phyloP scores from a whole-genome alignment of 176 grass and related monocot genomes.

The Musa schizocarpa region DNA sequence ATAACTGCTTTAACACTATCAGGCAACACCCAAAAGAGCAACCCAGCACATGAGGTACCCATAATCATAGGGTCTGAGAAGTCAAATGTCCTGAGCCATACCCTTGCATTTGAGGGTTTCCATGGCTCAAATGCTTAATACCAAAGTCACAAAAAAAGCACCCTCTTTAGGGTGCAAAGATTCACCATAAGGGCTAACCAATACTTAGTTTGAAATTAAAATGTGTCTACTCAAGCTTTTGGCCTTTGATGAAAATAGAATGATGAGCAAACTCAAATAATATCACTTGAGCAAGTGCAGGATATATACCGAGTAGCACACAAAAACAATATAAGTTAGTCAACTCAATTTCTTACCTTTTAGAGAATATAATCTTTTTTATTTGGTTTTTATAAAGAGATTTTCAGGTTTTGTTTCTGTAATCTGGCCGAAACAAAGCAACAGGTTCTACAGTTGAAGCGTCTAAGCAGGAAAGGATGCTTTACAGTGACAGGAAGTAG shows the following conservation, averaged over 20 bases:
- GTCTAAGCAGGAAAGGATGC: too few relatives aligned
- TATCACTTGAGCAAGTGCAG: neutral
- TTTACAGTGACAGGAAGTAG: too few relatives aligned
- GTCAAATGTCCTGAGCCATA: neutral
- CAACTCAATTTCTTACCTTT: too few relatives aligned
- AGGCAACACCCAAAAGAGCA: neutral
- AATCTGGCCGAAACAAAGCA: too few relatives aligned
- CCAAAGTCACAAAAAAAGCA: neutral
- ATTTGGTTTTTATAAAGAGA: too few relatives aligned
- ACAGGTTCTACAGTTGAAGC: too few relatives aligned
- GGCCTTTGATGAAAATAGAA: too few relatives aligned
- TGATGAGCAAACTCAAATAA: neutral
- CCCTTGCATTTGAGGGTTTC: neutral
- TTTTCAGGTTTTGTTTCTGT: too few relatives aligned
- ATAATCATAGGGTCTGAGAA: neutral
- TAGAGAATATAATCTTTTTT: too few relatives aligned
- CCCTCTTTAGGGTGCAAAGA: neutral
- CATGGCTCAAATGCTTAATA: neutral
- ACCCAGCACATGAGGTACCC: neutral
- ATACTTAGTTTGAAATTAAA: neutral
- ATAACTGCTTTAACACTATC: too few relatives aligned
- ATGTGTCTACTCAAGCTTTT: neutral
- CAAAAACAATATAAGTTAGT: too few relatives aligned
- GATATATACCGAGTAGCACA: neutral
- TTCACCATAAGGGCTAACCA: neutral